Conservation (phyloP, 2,329 filamentous ascomycete genomes). For the Aspergillus thermomutatus region DNA sequence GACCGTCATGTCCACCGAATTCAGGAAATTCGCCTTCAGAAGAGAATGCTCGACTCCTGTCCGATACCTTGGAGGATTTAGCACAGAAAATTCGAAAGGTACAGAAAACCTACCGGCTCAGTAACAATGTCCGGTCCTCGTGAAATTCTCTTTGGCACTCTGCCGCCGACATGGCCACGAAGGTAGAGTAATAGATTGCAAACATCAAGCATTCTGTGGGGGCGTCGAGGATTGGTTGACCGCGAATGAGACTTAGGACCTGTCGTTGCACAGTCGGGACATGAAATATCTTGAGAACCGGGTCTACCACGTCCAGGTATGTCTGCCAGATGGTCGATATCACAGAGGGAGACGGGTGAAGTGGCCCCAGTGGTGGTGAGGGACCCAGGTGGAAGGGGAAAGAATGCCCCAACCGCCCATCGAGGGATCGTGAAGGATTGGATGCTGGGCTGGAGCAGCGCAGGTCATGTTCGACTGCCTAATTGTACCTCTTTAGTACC, state of each 20-base stretch:
- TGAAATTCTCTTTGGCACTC: slow-evolving; percentile 12
- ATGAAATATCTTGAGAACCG: slow-evolving; percentile 55
- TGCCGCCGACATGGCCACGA: slow-evolving; percentile 9
- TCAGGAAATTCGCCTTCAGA: slow-evolving; percentile 5
- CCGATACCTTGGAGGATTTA: slow-evolving; percentile 14
- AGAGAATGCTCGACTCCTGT: slow-evolving; percentile 14
- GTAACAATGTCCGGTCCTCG: slow-evolving; percentile 4
- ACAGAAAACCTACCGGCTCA: slow-evolving; percentile 10
- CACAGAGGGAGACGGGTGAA: slow-evolving; percentile 3
- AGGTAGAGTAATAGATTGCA: slow-evolving; percentile 17
- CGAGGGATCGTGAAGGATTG: too few species aligned
- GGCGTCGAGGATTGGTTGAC: neutral
- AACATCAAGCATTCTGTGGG: slow-evolving; percentile 13
- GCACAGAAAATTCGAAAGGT: neutral
- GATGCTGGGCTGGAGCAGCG: too few species aligned
- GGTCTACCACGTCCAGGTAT: slow-evolving; percentile 44
- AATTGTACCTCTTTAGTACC: too few species aligned
- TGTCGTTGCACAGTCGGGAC: slow-evolving; percentile 49
- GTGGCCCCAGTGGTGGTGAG: neutral
- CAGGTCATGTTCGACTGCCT: too few species aligned
- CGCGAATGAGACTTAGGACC: slow-evolving; percentile 39
- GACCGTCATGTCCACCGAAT: slow-evolving; percentile 11
- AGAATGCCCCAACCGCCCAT: too few species aligned
- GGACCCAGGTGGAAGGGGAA: neutral
- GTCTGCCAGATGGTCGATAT: slow-evolving; percentile 18